Evolutionary conservation across 371 early-diverging fungal genomes (phyloP).

Genomic region (Blastocladiella emersonii): DNA sequence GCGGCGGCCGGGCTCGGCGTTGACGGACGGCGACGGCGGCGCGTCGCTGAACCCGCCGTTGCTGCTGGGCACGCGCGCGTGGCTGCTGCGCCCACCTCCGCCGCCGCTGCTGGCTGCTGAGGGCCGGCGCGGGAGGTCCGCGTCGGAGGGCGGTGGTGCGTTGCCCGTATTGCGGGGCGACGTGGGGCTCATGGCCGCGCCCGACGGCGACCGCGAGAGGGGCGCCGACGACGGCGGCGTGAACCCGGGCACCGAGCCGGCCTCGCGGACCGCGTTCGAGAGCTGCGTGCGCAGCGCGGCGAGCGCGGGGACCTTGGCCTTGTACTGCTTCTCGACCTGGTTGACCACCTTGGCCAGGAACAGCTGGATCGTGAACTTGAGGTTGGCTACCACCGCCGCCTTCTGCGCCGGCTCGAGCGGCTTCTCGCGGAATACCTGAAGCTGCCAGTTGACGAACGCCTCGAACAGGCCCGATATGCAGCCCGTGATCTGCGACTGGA

Average conservation of each 20-base stretch:
- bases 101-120: too few relatives aligned
- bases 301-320: background rate
- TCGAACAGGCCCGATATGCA: background rate
- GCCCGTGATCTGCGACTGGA: background rate
- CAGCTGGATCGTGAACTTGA: background rate
- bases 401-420: background rate
- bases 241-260: background rate
- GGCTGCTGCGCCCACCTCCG: too few relatives aligned
- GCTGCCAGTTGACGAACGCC: background rate
- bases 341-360: background rate
- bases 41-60: too few relatives aligned
- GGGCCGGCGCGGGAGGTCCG: too few relatives aligned
- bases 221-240: background rate
- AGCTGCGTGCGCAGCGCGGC: background rate
- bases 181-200: too few relatives aligned
- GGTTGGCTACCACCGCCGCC: background rate
- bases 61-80: too few relatives aligned
- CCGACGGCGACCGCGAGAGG: background rate
- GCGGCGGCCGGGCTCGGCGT: background rate
- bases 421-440: background rate
- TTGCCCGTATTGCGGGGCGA: too few relatives aligned
- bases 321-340: background rate
- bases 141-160: too few relatives aligned
- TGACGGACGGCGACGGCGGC: background rate
- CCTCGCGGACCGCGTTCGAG: background rate